Conservation (phyloP, 139 green algal genomes). For the Chlorella sp. region DNA sequence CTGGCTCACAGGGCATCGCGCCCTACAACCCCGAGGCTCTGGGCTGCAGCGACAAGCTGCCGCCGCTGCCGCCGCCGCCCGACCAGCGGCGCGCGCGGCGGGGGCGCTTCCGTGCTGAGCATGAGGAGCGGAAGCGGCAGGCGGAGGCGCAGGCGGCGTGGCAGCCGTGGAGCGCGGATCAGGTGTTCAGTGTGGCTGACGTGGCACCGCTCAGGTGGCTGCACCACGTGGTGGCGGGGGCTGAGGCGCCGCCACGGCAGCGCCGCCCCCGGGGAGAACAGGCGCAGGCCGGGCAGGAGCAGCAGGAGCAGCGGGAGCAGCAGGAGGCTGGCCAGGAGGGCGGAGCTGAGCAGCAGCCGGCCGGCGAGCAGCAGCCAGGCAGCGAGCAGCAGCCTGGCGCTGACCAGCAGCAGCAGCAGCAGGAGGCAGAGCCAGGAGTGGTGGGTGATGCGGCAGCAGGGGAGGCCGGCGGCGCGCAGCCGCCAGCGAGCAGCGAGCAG, state of each 20-base stretch:
- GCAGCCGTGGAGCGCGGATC: conserved; percentile 4
- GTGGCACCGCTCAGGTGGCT: conserved; percentile 36
- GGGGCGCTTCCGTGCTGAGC: neutral
- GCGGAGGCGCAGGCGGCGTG: neutral
- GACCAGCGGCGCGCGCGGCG: neutral
- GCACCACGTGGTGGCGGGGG: conserved; percentile 1
- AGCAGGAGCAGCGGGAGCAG: neutral
- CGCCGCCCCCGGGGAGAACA: neutral
- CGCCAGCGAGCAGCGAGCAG: neutral
- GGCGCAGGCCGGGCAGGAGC: neutral
- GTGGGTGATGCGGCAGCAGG: neutral
- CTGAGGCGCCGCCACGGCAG: neutral
- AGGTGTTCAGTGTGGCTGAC: conserved; percentile 34
- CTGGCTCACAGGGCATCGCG: conserved; percentile 26
- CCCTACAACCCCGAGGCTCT: conserved; percentile 33
- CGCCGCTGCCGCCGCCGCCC: neutral
- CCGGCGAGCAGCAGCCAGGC: neutral
- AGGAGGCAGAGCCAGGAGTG: neutral
- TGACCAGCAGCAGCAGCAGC: neutral
- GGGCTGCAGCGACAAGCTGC: conserved; percentile 20
- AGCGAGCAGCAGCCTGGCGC: neutral
- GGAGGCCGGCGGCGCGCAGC: neutral
- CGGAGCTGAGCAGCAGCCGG: neutral
- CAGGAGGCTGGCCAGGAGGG: neutral
- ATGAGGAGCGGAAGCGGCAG: neutral